Evolutionary conservation across 2,329 filamentous ascomycete genomes (phyloP).

Genomic region (Magnaporthiopsis rhizophila): DNA sequence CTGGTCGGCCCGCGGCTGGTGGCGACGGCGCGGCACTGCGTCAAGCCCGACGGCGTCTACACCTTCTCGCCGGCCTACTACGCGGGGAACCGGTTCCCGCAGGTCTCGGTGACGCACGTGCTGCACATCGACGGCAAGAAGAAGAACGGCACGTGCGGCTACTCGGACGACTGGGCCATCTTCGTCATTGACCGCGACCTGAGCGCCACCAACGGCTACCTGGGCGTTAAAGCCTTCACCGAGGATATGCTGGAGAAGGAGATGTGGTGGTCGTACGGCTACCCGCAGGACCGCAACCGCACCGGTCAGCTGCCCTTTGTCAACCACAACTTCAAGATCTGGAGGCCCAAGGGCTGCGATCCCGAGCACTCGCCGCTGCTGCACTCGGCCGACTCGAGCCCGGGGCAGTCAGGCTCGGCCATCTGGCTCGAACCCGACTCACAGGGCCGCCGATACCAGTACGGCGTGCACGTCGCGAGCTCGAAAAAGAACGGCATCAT

Average conservation of each 20-base stretch:
- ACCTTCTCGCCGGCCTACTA: slow-evolving; percentile 5
- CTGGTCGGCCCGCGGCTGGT: slow-evolving; percentile 2
- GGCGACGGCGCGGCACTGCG: slow-evolving; percentile 5
- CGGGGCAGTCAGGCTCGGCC: slow-evolving; percentile 5
- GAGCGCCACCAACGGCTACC: slow-evolving; percentile 4
- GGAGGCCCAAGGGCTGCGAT: neutral
- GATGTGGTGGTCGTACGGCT: neutral
- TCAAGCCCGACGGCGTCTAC: neutral
- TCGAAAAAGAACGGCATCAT: neutral
- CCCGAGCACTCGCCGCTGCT: neutral
- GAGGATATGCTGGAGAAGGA: neutral
- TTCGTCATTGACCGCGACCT: neutral
- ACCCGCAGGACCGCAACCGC: slow-evolving; percentile 3
- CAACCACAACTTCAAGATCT: neutral
- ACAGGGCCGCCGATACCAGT: neutral
- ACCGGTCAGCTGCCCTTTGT: slow-evolving; percentile 3
- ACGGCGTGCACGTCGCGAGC: neutral
- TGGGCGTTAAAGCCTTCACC: neutral
- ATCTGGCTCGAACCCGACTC: neutral
- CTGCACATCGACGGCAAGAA: neutral
- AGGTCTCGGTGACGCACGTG: neutral
- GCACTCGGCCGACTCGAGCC: neutral
- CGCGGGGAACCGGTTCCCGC: neutral
- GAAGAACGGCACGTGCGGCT: neutral
- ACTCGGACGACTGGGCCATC: slow-evolving; percentile 5